phyloP scores from a whole-genome alignment of 176 grass and related monocot genomes.

The sorghum (Sorghum bicolor) region Sorghum_bicolor_NCBIv3 NC_012870.2:65323001-65323500 shows the following conservation, averaged over 20 bases:
- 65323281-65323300: constrained; percentile 44
- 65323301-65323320: constrained; percentile 88
- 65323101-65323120: constrained; percentile 70
- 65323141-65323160: constrained; percentile 86
- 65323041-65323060: constrained; percentile 63
- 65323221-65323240: constrained; percentile 43
- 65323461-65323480: constrained; percentile 37
- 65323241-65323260: constrained; percentile 47
- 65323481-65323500: constrained; percentile 35
- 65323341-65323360: constrained; percentile 46
- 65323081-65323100: constrained; percentile 87
- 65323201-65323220: constrained; percentile 59
- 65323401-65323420: constrained; percentile 13
- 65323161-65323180: constrained; percentile 57
- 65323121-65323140: constrained; percentile 55
- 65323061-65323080: constrained; percentile 83
- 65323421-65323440: neutral
- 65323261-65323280: constrained; percentile 53
- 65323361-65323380: constrained; percentile 37
- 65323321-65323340: constrained; percentile 67
- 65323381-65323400: constrained; percentile 34
- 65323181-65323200: constrained; percentile 75
- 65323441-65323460: constrained; percentile 31
- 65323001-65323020: constrained; percentile 74
- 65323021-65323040: constrained; percentile 44